Evolutionary conservation across 805 yeast species (phyloP).

Genomic region (Suhomyces emberorum): DNA sequence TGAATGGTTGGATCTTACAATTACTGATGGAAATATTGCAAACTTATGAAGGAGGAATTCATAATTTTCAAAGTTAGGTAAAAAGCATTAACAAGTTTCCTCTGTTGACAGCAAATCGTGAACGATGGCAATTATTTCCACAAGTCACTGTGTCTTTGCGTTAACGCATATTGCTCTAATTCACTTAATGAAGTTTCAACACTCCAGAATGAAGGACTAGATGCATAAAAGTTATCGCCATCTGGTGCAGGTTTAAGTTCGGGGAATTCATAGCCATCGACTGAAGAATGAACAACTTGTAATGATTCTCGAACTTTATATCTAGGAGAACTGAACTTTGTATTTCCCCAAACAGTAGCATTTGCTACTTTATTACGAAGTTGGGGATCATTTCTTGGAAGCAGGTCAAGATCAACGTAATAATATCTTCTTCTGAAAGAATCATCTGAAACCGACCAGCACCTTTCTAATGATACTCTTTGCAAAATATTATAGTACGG

Average conservation of each 20-base stretch:
- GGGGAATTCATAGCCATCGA: neutral
- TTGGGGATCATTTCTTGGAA: neutral
- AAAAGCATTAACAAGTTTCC: no score
- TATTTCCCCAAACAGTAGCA: conserved; percentile 15
- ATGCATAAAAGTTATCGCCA: neutral
- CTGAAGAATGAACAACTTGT: conserved; percentile 5
- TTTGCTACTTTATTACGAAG: conserved; percentile 8
- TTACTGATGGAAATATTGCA: no score
- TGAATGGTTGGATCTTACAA: no score
- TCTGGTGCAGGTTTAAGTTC: neutral
- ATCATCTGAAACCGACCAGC: conserved; percentile 33
- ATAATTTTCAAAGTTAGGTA: no score
- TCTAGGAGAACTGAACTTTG: conserved; percentile 19
- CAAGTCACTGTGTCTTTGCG: conserved; percentile 7
- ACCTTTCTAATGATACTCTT: conserved; percentile 20
- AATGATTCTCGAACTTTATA: conserved; percentile 14
- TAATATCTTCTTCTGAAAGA: conserved; percentile 18
- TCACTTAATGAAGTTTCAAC: conserved; percentile 24
- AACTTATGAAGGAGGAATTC: no score
- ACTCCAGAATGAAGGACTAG: conserved; percentile 21
- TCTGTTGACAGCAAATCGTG: neutral
- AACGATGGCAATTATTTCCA: neutral
- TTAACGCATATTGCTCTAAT: conserved; percentile 27
- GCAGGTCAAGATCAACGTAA: conserved; percentile 1
- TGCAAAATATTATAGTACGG: conserved; percentile 8